These are phyloP conservation scores for Verticillium klebahnii DNA, from an alignment of 2,329 filamentous ascomycete species.

Conservation along the genomic window DNA sequence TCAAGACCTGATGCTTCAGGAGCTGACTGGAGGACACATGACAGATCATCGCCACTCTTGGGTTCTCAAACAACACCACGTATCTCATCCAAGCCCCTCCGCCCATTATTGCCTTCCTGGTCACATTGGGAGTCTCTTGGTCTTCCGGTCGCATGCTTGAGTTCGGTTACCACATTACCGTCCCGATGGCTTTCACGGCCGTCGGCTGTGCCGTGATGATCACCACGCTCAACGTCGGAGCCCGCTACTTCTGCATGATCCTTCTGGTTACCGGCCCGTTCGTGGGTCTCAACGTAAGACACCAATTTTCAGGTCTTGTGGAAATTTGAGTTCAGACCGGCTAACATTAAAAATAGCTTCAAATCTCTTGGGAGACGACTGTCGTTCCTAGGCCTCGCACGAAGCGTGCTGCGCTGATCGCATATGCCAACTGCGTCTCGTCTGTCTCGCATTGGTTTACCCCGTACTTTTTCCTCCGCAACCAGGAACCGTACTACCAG, in stretches of 20 bases:
- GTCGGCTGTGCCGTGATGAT: conserved; percentile 37
- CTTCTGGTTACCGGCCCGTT: conserved; percentile 32
- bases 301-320: too few relatives aligned
- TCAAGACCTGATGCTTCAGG: not conserved
- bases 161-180: conserved; percentile 34
- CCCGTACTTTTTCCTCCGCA: conserved; percentile 29
- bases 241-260: conserved; percentile 37
- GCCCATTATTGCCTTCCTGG: conserved; percentile 34
- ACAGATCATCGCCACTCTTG: conserved; percentile 23
- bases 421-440: conserved; percentile 35
- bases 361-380: conserved; percentile 36
- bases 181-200: conserved; percentile 28
- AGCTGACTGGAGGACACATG: not conserved
- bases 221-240: conserved; percentile 32
- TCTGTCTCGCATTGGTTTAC: conserved; percentile 35
- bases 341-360: conserved; percentile 15
- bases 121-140: conserved; percentile 31
- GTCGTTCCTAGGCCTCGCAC: conserved; percentile 32
- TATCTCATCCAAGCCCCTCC: conserved; percentile 37
- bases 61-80: conserved; percentile 21
- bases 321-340: not conserved
- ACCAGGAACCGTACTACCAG: conserved; percentile 24
- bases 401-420: conserved; percentile 35
- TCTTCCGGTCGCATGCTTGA: conserved; percentile 31
- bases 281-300: conserved; percentile 26